phyloP scores from a whole-genome alignment of 805 yeast species.

The Candida sanyiensis region DNA sequence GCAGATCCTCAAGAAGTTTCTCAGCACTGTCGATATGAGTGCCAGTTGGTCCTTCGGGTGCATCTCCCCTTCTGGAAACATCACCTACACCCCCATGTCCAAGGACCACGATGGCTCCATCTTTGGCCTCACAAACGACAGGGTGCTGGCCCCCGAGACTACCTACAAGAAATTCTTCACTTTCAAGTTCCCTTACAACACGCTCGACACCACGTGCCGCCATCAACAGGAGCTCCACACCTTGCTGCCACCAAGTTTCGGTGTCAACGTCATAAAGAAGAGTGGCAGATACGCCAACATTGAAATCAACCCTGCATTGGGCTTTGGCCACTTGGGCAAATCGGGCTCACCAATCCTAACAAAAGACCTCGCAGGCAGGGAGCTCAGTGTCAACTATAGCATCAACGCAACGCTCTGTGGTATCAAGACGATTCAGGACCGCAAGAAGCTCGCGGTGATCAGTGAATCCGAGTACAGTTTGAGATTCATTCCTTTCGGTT shows the following conservation, averaged over 20 bases:
- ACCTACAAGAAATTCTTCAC: slow-evolving; percentile 54
- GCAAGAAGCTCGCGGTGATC: slow-evolving; percentile 26
- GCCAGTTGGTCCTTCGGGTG: slow-evolving; percentile 50
- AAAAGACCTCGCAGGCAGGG: slow-evolving; percentile 42
- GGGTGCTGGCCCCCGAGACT: slow-evolving; percentile 43
- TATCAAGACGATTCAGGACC: slow-evolving; percentile 28
- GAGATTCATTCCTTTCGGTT: slow-evolving; percentile 37
- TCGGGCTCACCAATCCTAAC: slow-evolving; percentile 52
- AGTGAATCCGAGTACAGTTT: slow-evolving; percentile 32
- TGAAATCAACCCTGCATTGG: slow-evolving; percentile 27
- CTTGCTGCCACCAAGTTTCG: slow-evolving; percentile 37
- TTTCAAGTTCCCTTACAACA: slow-evolving; percentile 49
- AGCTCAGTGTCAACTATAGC: slow-evolving; percentile 43
- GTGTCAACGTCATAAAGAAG: slow-evolving; percentile 30
- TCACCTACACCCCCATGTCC: slow-evolving; percentile 38
- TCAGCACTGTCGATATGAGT: slow-evolving; percentile 55
- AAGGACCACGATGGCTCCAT: slow-evolving; percentile 42
- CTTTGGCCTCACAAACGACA: slow-evolving; percentile 45
- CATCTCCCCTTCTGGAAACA: slow-evolving; percentile 46
- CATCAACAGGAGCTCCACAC: slow-evolving; percentile 37
- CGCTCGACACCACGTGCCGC: slow-evolving; percentile 48
- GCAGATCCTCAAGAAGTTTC: slow-evolving; percentile 40
- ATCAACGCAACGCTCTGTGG: slow-evolving; percentile 55
- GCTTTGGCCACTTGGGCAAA: slow-evolving; percentile 47
- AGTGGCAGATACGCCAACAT: slow-evolving; percentile 29